A percentile compares a stretch with the other conserved stretches of the same genome.
Conservation (phyloP, 306 rosid genomes). For the Hippophae gyantsensis region DNA sequence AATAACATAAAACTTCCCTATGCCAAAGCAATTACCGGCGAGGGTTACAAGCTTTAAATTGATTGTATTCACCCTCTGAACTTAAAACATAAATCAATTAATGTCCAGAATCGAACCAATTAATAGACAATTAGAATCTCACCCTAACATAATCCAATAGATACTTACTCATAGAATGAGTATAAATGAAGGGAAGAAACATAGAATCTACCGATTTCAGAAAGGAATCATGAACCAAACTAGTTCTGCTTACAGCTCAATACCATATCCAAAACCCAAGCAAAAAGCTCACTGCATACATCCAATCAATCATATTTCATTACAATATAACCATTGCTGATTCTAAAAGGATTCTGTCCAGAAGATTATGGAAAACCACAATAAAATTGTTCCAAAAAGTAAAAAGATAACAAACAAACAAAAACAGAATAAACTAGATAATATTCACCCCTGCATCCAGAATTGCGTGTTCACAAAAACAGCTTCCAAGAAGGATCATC, state of each 20-base stretch:
- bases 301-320: slow-evolving; percentile 43
- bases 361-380: slow-evolving; percentile 27
- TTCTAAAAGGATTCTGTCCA: slow-evolving; percentile 28
- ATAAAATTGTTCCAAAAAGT: slow-evolving; percentile 28
- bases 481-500: slow-evolving; percentile 36
- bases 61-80: too few relatives aligned
- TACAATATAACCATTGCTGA: slow-evolving; percentile 38
- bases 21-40: too few relatives aligned
- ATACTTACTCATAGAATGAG: neutral
- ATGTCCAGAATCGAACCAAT: too few relatives aligned
- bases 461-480: slow-evolving; percentile 40
- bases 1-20: too few relatives aligned
- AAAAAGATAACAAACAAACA: neutral
- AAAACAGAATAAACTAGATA: slow-evolving; percentile 54
- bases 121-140: too few relatives aligned
- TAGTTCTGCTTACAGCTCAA: slow-evolving; percentile 46
- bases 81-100: too few relatives aligned
- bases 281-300: slow-evolving; percentile 22
- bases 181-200: neutral
- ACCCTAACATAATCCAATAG: too few relatives aligned
- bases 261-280: slow-evolving; percentile 17
- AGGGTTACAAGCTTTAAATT: too few relatives aligned
- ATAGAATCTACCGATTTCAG: slow-evolving; percentile 3
- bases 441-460: slow-evolving; percentile 97
- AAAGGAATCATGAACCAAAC: slow-evolving; percentile 20